phyloP scores from a whole-genome alignment of 129 eudicot species.

The Daucus carota region DNA sequence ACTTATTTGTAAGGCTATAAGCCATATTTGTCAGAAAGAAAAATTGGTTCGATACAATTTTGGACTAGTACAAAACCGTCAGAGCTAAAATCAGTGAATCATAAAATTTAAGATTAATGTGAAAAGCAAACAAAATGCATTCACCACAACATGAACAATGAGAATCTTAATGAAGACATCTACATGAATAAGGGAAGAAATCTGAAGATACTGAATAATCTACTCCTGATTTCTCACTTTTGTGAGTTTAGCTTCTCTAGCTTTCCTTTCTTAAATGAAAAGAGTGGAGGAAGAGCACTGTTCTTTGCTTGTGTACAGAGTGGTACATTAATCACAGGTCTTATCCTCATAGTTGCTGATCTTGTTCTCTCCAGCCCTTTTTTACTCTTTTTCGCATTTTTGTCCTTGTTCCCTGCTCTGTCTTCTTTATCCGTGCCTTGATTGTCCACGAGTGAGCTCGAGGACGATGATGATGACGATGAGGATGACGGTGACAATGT shows the following conservation, averaged over 20 bases:
- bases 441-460: slow-evolving; percentile 31
- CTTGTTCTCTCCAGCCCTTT: slow-evolving; percentile 74
- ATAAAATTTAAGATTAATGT: neutral
- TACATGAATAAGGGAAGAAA: neutral
- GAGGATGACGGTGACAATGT: slow-evolving; percentile 50
- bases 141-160: neutral
- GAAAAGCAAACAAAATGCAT: slow-evolving; percentile 3
- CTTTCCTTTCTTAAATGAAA: slow-evolving; percentile 52
- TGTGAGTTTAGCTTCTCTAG: slow-evolving; percentile 38
- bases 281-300: slow-evolving; percentile 63
- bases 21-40: no score
- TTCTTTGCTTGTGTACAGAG: slow-evolving; percentile 47
- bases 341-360: slow-evolving; percentile 58
- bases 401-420: slow-evolving; percentile 35
- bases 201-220: neutral
- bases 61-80: no score
- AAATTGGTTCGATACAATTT: no score
- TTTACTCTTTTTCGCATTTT: slow-evolving; percentile 41
- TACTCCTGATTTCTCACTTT: slow-evolving; percentile 11
- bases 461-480: slow-evolving; percentile 48
- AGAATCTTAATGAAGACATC: neutral
- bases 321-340: slow-evolving; percentile 78
- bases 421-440: slow-evolving; percentile 30
- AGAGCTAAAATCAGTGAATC: no score
- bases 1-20: no score